Percentiles rank a stretch among this genome's conserved stretches.
Evolutionary conservation across 2,329 filamentous ascomycete species (phyloP).

Genomic region (Paracoccidioides lutzii): DNA sequence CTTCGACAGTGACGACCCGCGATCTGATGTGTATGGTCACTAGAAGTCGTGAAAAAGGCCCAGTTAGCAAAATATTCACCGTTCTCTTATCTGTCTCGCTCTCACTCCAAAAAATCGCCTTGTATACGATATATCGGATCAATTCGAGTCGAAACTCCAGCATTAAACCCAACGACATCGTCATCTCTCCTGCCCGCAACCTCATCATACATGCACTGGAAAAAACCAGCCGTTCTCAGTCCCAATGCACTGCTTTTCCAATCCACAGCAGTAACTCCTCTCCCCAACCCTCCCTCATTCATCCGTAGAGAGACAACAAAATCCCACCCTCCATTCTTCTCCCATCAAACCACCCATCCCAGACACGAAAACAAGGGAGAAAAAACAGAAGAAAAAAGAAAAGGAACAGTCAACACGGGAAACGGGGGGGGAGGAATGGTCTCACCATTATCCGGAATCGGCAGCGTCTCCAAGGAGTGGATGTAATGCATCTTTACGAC

Average conservation of each 20-base stretch:
- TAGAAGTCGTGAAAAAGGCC: slow-evolving; percentile 35
- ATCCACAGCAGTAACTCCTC: neutral
- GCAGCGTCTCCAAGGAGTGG: slow-evolving; percentile 91
- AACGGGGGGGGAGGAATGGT: slow-evolving; percentile 19
- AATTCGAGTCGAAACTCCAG: too few species aligned
- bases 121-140: too few species aligned
- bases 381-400: neutral
- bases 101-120: too few species aligned
- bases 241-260: neutral
- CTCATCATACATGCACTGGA: too few species aligned
- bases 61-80: neutral
- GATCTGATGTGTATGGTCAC: slow-evolving; percentile 98
- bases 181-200: too few species aligned
- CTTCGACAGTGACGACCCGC: slow-evolving; percentile 90
- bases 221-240: too few species aligned
- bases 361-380: neutral
- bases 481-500: slow-evolving; percentile 96
- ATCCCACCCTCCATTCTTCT: too few species aligned
- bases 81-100: neutral
- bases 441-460: slow-evolving; percentile 94
- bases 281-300: too few species aligned
- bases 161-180: too few species aligned
- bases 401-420: neutral
- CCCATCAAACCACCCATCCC: neutral
- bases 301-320: too few species aligned